phyloP scores from a whole-genome alignment of 129 eudicot genomes.

The Centella asiatica region DNA sequence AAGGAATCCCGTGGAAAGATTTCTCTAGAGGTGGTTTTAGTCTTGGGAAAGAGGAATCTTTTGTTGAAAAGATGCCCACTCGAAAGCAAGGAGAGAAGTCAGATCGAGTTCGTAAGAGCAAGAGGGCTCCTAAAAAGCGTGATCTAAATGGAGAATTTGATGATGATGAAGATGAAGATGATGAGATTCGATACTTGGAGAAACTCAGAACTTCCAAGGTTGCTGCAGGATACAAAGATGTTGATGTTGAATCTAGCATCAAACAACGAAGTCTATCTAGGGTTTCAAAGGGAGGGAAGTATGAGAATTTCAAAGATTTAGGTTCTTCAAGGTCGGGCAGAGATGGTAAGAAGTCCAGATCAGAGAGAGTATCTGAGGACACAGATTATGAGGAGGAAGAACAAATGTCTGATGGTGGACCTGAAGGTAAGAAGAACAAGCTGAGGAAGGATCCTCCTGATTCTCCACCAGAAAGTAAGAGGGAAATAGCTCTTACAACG shows the following conservation, averaged over 20 bases:
- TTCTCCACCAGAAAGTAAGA: constrained; percentile 56
- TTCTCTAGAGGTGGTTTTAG: constrained; percentile 48
- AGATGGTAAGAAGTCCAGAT: constrained; percentile 34
- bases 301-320: constrained; percentile 31
- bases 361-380: constrained; percentile 45
- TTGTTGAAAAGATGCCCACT: constrained; percentile 28
- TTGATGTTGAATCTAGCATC: constrained; percentile 48
- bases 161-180: constrained; percentile 76
- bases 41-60: constrained; percentile 41
- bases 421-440: constrained; percentile 49
- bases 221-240: constrained; percentile 41
- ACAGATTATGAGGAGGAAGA: constrained; percentile 71
- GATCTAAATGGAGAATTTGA: constrained; percentile 58
- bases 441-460: constrained; percentile 50
- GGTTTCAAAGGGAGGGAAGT: constrained; percentile 38
- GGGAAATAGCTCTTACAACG: constrained; percentile 65
- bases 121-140: constrained; percentile 71
- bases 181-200: constrained; percentile 80
- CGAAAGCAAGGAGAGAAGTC: constrained; percentile 58
- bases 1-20: constrained; percentile 79
- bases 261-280: constrained; percentile 50
- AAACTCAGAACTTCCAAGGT: constrained; percentile 60
- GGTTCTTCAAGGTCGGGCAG: constrained; percentile 28
- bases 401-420: constrained; percentile 43
- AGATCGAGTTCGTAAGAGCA: constrained; percentile 73